Conservation (phyloP, 345 rosid species). For the Luvunga scandens region DNA sequence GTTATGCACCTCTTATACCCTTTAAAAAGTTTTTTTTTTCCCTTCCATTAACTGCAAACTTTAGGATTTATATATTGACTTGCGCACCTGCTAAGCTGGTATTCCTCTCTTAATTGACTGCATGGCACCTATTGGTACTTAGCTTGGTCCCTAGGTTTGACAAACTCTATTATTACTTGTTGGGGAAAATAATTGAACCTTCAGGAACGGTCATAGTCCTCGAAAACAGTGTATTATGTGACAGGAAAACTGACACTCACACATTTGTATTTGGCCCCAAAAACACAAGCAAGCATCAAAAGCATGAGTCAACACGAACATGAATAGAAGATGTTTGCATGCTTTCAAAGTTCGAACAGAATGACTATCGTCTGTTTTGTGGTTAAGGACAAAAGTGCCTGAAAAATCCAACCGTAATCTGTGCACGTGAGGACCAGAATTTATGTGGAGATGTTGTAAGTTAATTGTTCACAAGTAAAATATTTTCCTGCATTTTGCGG, state of each 20-base stretch:
- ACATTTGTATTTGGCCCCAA: not conserved
- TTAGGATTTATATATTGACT: not conserved
- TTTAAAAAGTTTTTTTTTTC: not conserved
- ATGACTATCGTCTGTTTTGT: constrained; percentile 2
- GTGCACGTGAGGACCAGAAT: constrained; percentile 16
- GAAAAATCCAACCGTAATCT: constrained; percentile 4
- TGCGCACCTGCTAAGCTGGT: not conserved
- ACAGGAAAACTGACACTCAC: not conserved
- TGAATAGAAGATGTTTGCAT: not conserved
- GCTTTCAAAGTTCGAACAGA: constrained; percentile 6
- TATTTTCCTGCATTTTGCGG: constrained; percentile 16
- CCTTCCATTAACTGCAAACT: not conserved
- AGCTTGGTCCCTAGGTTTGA: not conserved
- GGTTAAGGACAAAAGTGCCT: not conserved
- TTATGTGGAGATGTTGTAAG: not conserved
- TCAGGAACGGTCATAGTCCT: not conserved
- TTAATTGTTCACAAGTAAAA: constrained; percentile 1
- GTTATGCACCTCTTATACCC: not conserved
- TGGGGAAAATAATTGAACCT: not conserved
- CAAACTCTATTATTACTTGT: not conserved
- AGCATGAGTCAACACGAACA: not conserved
- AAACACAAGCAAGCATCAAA: not conserved
- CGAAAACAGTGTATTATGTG: not conserved
- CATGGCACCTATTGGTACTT: not conserved
- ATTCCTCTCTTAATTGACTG: not conserved